A percentile compares a stretch with the other conserved stretches of the same genome.
Evolutionary conservation across 2,329 filamentous ascomycete species (phyloP).

Genomic region (Cladophialophora bantiana): DNA sequence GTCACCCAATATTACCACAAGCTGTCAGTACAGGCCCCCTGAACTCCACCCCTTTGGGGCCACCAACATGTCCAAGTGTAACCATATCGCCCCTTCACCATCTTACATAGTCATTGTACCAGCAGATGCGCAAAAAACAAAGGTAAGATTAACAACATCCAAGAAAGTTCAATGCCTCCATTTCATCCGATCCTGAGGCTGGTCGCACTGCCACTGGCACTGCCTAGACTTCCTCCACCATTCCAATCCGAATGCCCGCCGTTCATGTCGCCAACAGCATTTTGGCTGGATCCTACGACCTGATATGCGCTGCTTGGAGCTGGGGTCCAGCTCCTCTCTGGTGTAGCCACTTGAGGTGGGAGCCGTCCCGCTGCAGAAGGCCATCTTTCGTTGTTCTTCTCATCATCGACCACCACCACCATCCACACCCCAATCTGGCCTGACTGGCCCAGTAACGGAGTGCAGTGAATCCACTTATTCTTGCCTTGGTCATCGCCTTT

Average conservation of each 20-base stretch:
- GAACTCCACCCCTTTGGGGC: neutral
- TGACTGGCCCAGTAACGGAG: constrained; percentile 71
- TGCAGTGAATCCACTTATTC: constrained; percentile 78
- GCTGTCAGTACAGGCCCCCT: constrained; percentile 2
- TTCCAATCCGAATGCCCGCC: constrained; percentile 16
- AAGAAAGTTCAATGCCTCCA: neutral
- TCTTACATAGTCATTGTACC: constrained; percentile 1
- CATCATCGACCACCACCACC: constrained; percentile 74
- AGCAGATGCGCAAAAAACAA: neutral
- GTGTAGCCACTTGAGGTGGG: constrained; percentile 28
- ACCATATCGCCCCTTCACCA: neutral
- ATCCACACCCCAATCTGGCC: constrained; percentile 79
- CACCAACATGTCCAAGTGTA: neutral
- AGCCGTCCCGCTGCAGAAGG: constrained; percentile 24
- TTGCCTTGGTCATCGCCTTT: constrained; percentile 61
- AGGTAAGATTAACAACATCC: constrained; percentile 1
- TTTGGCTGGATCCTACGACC: constrained; percentile 11
- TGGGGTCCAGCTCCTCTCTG: constrained; percentile 26
- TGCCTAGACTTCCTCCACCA: constrained; percentile 26
- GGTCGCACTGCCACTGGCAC: constrained; percentile 30
- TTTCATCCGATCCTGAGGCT: constrained; percentile 32
- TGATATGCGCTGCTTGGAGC: constrained; percentile 23
- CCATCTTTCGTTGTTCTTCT: constrained; percentile 44
- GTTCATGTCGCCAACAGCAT: constrained; percentile 20
- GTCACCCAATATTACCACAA: constrained; percentile 2